Evolutionary conservation across 495 filamentous ascomycete genomes (phyloP).

Genomic region (Pseudevernia furfuracea): DNA sequence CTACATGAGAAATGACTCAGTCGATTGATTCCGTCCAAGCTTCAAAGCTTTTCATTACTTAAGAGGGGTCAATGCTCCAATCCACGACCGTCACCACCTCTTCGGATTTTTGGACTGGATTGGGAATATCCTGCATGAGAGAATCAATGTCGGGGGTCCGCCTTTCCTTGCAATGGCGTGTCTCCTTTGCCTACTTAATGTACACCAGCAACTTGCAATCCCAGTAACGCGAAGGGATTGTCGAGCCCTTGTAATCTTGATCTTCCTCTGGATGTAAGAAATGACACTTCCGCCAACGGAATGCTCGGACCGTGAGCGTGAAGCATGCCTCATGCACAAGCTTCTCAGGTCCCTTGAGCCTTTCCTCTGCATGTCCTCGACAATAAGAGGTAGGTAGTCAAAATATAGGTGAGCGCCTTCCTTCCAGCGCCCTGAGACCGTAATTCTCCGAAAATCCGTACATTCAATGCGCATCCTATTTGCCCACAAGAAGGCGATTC

Average conservation of each 20-base stretch:
- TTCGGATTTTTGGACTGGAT: neutral
- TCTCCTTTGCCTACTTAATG: neutral
- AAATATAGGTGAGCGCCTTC: conserved; percentile 23
- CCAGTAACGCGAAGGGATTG: neutral
- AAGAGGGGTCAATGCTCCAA: neutral
- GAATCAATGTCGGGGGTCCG: too few species aligned
- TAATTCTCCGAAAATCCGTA: conserved; percentile 17
- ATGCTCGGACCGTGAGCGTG: conserved; percentile 20
- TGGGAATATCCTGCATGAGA: neutral
- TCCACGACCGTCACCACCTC: too few species aligned
- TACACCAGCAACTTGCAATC: neutral
- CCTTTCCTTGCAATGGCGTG: neutral
- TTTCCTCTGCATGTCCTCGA: conserved; percentile 13
- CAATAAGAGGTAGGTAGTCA: conserved; percentile 19
- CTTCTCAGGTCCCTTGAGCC: conserved; percentile 6
- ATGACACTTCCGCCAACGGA: conserved; percentile 26
- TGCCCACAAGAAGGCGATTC: neutral
- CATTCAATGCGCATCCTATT: conserved; percentile 5
- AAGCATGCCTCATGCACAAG: conserved; percentile 21
- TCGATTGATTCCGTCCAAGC: neutral
- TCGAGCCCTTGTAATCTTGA: neutral
- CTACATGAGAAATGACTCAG: neutral
- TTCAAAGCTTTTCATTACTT: too few species aligned
- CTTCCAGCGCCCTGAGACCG: conserved; percentile 17
- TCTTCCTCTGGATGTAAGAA: conserved; percentile 15